Percentiles rank a stretch among this genome's conserved stretches.
These are phyloP conservation scores for Candida anglica DNA, from an alignment of 805 yeast genomes.

Conservation along the genomic window DNA sequence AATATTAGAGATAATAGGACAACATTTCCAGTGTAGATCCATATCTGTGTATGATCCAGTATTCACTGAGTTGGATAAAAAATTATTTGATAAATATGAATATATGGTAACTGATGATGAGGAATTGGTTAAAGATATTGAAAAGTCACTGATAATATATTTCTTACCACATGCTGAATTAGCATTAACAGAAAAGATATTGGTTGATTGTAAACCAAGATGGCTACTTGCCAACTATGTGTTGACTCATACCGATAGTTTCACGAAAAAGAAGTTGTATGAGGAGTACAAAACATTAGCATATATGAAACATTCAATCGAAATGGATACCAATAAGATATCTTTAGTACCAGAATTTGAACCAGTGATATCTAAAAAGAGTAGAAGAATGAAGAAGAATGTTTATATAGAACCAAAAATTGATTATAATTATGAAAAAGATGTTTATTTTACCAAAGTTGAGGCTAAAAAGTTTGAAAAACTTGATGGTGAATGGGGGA, in stretches of 20 bases:
- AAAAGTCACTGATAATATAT: constrained; percentile 25
- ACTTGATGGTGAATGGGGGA: constrained; percentile 41
- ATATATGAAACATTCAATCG: constrained; percentile 25
- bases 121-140: neutral
- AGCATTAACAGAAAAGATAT: constrained; percentile 40
- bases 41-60: constrained; percentile 66
- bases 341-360: constrained; percentile 14
- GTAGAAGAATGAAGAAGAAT: constrained; percentile 18
- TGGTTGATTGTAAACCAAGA: constrained; percentile 30
- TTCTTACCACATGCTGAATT: constrained; percentile 79
- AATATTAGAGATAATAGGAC: constrained; percentile 39
- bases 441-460: constrained; percentile 26
- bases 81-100: constrained; percentile 14
- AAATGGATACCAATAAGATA: constrained; percentile 1
- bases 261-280: constrained; percentile 38
- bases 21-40: neutral
- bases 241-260: constrained; percentile 50
- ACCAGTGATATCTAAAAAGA: constrained; percentile 14
- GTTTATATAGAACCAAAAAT: constrained; percentile 26
- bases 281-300: constrained; percentile 43
- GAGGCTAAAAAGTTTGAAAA: constrained; percentile 14
- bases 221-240: constrained; percentile 50
- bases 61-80: constrained; percentile 44
- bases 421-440: constrained; percentile 21
- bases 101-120: neutral